Base-by-base conservation (phyloP, 306 rosid genomes). In the Malus orientalis region DNA sequence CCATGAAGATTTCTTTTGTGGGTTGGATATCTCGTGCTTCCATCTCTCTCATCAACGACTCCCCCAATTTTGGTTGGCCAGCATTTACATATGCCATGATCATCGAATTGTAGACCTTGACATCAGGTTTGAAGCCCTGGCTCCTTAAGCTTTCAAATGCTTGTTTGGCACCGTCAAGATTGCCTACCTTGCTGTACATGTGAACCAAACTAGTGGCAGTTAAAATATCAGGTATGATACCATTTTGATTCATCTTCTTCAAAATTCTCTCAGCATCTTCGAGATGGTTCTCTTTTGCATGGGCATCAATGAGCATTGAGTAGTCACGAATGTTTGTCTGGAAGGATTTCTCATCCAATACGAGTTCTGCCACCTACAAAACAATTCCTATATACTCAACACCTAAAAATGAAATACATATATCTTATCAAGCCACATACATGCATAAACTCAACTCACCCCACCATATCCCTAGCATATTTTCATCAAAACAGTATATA, bases 131-230 rank as follows among this genome's bases (percentile, higher is more conserved):
- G 85, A 89, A 88, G 67, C 99, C 99, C 25, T 79, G 80, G 74
- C 84, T 79, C 76, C 20, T 89, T 87, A 95, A 86, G 65, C 69
- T 61, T 78, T 87, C 85, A 72, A 88, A 92, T 59, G 91, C 96
- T 82, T 86, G 84, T 73, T 82, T 81, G 20, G 96, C 93, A 11
- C 84, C 70, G 27, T 81, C 90, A 77, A 88, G 74, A 87, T 90
- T 86, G 32, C 97, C 97, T 55, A 45, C 93, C 86, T 84, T 90
- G 89, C 91, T 67, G 77, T 95, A 92, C 97, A 92, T 87, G 86
- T 88, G 96, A 74, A 89, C 88, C 85, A 89, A 78, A 27, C 64
- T 73, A 55, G 76, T 80, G 80, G 87, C 81, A 20, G 85, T 89
- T 32, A 88, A 71, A 60, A 88, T 74, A 86, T 95, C 97, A 12